Percentiles rank a stretch among this genome's conserved stretches.
These are phyloP conservation scores for Silene uniflora DNA, from an alignment of 148 eudicot genomes.

Conservation along the genomic window DNA sequence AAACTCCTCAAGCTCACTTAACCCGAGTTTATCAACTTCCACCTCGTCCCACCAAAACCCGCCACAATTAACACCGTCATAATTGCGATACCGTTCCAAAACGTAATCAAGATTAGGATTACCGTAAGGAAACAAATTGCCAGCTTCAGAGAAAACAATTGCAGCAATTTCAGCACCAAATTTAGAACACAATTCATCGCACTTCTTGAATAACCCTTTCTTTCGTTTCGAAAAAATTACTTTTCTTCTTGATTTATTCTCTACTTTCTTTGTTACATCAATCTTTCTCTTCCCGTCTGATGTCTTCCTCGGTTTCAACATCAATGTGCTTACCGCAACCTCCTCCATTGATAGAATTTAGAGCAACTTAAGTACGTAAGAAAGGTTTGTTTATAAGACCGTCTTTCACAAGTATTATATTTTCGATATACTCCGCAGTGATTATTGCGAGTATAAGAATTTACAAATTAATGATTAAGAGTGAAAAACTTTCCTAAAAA, in stretches of 20 bases:
- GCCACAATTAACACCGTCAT: background rate
- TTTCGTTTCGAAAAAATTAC: conserved; percentile 20
- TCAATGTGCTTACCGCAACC: no score
- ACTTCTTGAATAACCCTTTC: background rate
- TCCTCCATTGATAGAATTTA: no score
- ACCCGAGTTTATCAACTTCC: background rate
- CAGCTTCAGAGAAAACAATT: conserved; percentile 18
- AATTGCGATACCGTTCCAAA: background rate
- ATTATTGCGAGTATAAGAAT: no score
- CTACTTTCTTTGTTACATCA: background rate
- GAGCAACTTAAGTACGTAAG: no score
- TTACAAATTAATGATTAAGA: no score
- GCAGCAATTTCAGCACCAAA: conserved; percentile 7
- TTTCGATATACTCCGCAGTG: no score
- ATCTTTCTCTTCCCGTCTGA: conserved; percentile 10
- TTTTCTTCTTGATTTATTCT: background rate
- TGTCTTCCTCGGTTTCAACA: no score
- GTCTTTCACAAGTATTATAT: background rate
- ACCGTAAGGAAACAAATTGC: conserved; percentile 14
- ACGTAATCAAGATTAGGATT: background rate
- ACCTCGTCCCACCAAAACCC: conserved; percentile 20
- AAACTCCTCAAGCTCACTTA: conserved; percentile 16
- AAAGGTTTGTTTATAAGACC: no score
- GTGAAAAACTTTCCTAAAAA: no score
- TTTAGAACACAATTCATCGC: background rate